Evolutionary conservation across 441 rosid genomes (phyloP), one percentile per base, ranked within the genome.

Genomic region (Eutrema salsugineum): DNA sequence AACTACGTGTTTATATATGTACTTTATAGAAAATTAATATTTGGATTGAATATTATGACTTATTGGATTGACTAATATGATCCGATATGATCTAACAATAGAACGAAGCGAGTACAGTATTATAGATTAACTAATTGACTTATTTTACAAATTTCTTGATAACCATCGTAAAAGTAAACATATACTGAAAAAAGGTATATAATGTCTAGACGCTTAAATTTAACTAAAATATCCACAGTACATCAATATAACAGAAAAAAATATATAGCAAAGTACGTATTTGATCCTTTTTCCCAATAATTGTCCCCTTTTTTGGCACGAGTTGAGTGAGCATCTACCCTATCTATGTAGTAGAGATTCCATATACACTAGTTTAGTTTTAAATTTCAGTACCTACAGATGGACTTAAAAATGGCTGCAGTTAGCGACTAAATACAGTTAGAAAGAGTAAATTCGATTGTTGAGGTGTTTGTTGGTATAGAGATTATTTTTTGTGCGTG

Each of bases 271-370:
- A 35, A 8, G 46, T 48, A 64, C 46, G 22, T n/a, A 36, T 49
- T 24, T 48, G 35, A 64, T 50, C 49, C 38, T 15, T 66, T 51
- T 51, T 19, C 16, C 44, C 39, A 51, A 38, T 66, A 40, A 51
- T 50, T 66, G 61, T 66, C 39, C 39, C 15, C 22, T 57, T 57
- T 49, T 51, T 49, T 64, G 36, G 38, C 69, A 66, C 39, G 16
- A 24, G 39, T 30, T 66, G 70, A 51, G 47, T 66, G 61, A 33
- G 27, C 61, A 55, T 55, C 39, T 32, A 28, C 14, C 35, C 17
- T 27, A 51, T 12, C 57, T 60, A 43, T 28, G 9, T 27, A n/a
- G 9, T 27, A n/a, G 39, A 62, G 56, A 32, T 63, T 63, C 19
- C 68, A 46, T 22, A 46, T 56, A n/a, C n/a, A n/a, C n/a, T n/a